Evolutionary conservation across 2,329 filamentous ascomycete species (phyloP), one percentile per base, ranked within the genome.

Genomic region (Verticillium tricorpus): DNA sequence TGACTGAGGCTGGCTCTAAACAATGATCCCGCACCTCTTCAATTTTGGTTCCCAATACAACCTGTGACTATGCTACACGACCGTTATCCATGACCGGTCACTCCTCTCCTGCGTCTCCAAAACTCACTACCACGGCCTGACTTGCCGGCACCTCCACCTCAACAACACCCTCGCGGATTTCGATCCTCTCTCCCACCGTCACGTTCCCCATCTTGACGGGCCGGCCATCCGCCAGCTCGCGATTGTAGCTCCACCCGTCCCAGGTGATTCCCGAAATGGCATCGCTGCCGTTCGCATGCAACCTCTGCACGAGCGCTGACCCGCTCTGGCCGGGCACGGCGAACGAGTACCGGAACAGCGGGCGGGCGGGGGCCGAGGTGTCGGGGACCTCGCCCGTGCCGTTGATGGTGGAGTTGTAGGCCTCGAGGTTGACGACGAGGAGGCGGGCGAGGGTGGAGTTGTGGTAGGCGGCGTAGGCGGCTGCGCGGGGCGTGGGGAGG

Each of bases 261-360:
- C 81, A 89, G 0, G 84, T 83, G 54, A 88, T 81, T 0, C 85
- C 86, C 0, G 82, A 82, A 25, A 87, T 80, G 9, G 86, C 85
- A 72, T 89, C 85, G 64, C 84, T 88, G 0, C 87, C 86, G 70
- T 87, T 88, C 2, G 87, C 86, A 57, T 76, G 69, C 35, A 89
- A 70, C 31, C 85, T 73, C 68, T 83, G 76, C 58, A 86, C 75
- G 0, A 62, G 65, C 2, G 75, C 69, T 62, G 68, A 68, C 19
- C 57, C 57, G 15, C 14, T 12, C 37, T 34, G 39, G 5, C 40
- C 19, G 9, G 67, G 71, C 8, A 83, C 65, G 5, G 72, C 65
- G 60, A 86, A 79, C 2, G 65, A 73, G 63, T 84, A 85, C 22
- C 66, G 71, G 58, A 66, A 70, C 0, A 17, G 22, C 69, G 71